These are phyloP conservation scores for Neofusicoccum ribis DNA, from an alignment of 2,329 filamentous ascomycete species.

Conservation along the genomic window DNA sequence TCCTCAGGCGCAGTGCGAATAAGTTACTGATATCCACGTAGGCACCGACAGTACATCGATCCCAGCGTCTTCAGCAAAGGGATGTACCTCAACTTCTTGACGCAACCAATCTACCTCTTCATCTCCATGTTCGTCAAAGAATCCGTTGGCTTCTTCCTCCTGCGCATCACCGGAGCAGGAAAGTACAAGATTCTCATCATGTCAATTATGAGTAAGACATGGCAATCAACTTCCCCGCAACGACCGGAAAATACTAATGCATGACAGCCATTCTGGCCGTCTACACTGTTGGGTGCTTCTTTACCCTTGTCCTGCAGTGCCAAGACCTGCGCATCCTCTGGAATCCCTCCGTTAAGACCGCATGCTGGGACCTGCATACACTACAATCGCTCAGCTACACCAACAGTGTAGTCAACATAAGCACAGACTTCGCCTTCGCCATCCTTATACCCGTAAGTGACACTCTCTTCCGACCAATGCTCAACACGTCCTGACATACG, in stretches of 20 bases:
- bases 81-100: constrained; percentile 51
- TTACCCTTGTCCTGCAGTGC: constrained; percentile 53
- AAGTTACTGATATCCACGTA: constrained; percentile 42
- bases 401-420: constrained; percentile 46
- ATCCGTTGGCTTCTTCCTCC: constrained; percentile 51
- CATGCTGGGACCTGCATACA: constrained; percentile 45
- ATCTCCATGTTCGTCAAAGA: constrained; percentile 51
- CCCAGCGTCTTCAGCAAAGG: constrained; percentile 35
- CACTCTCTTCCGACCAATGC: too few species aligned
- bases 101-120: constrained; percentile 49
- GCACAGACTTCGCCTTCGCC: constrained; percentile 46
- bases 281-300: constrained; percentile 47
- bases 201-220: constrained; percentile 44
- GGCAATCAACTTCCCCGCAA: constrained; percentile 22
- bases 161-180: constrained; percentile 45
- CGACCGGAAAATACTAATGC: constrained; percentile 5
- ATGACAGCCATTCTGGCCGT: constrained; percentile 43
- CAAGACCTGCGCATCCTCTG: constrained; percentile 48
- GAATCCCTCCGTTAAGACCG: constrained; percentile 42
- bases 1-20: constrained; percentile 43
- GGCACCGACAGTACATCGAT: constrained; percentile 47
- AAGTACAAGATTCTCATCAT: constrained; percentile 46
- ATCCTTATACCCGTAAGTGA: constrained; percentile 36
- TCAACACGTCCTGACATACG: not conserved
- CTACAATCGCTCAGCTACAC: constrained; percentile 47